Evolutionary conservation across 148 eudicot species (phyloP), one percentile per base, ranked within the genome.

Genomic region (Drosera capensis): DNA sequence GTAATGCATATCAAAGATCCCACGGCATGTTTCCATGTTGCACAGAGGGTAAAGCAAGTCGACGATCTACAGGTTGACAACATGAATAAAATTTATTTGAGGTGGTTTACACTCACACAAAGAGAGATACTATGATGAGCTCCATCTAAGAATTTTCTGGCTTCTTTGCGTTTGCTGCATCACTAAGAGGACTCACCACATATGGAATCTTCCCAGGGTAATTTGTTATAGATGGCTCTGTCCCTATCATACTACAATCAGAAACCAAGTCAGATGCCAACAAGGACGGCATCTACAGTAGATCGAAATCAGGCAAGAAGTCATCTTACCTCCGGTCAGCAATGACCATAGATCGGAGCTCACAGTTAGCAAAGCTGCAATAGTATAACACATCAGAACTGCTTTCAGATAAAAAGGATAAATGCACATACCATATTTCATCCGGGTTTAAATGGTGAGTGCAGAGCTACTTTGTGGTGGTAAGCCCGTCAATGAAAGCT

Each of bases 291-390:
- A 14, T 19, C 19, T 11, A 31, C 20, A 12, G 26, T 14, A 24
- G 35, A 28, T 1, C 15, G 48, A 42, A 34, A 51, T 28, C 18
- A 17, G 59, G 2, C 3, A 47, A 6, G 34, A 26, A 17, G 31
- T 16, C 31, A 62, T 41, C 65, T 51, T 44, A 83, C 94, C 86
- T 71, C 54, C 48, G 77, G 57, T 83, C 83, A 13, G 62, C 74
- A 31, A 83, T 71, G 54, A 83, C 73, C 83, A 88, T 62, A 3
- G 94, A 83, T 14, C 92, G 94, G 52, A 88, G 86, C 71, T 88
- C 94, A 23, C 96, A 88, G 49, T 88, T 88, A 8, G 76, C 71
- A 58, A 77, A 88, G 37, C 96, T 88, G 88, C 71, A 68, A 48
- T 20, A 55, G 22, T 17, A 51, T 9, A 40, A 28, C 0, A 44